Conservation (phyloP, 306 rosid species). For the cucumber (Cucumis sativus) region DNA sequence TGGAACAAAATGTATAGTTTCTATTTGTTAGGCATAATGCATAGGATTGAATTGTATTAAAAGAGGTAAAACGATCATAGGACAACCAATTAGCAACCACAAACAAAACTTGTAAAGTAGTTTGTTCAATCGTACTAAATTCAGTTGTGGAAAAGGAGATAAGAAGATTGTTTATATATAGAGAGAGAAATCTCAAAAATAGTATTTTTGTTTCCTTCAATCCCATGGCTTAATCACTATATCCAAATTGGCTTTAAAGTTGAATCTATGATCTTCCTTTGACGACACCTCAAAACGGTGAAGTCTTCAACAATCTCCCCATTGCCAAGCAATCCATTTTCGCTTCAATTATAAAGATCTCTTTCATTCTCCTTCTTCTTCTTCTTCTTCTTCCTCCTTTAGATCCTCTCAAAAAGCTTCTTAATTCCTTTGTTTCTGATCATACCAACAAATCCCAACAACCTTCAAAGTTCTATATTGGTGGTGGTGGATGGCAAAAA, state of each 20-base stretch:
- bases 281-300: background rate
- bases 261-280: background rate
- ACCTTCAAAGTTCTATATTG: background rate
- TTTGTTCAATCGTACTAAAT: background rate
- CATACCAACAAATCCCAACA: background rate
- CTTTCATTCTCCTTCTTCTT: background rate
- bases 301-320: background rate
- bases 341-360: background rate
- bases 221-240: background rate
- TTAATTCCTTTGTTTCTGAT: background rate
- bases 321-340: background rate
- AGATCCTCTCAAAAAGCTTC: background rate
- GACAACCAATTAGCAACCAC: no score
- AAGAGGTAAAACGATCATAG: no score
- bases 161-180: background rate
- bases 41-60: no score
- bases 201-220: background rate
- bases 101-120: no score
- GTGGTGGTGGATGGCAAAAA: slow-evolving; percentile 71
- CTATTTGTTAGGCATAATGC: no score
- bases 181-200: background rate
- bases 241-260: background rate
- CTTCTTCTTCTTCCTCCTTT: background rate
- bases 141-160: background rate
- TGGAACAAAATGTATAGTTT: no score